These are phyloP conservation scores for Termitomyces sp. DNA, from an alignment of 768 basidiomycete genomes.

Conservation along the genomic window DNA sequence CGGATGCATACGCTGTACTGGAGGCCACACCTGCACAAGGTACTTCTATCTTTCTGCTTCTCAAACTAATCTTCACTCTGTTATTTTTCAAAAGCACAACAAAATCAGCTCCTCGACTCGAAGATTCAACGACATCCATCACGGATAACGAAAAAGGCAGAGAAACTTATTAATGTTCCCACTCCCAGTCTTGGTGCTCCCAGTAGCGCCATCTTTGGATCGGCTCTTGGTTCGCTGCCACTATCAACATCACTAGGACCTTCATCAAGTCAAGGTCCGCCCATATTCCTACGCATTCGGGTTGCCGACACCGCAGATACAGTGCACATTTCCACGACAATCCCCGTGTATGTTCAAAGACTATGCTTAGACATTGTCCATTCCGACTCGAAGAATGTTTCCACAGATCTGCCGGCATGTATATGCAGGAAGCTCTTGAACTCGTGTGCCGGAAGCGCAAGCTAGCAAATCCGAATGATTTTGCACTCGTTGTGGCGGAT, in stretches of 20 bases:
- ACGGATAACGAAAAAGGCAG: constrained; percentile 54
- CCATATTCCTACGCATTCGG: constrained; percentile 76
- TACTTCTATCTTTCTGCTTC: constrained; percentile 23
- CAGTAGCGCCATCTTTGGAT: constrained; percentile 42
- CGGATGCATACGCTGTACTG: constrained; percentile 84
- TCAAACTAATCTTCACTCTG: neutral
- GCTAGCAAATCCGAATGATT: constrained; percentile 67
- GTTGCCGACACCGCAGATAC: constrained; percentile 79
- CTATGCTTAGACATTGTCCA: neutral
- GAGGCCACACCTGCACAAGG: constrained; percentile 70
- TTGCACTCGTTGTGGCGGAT: constrained; percentile 69
- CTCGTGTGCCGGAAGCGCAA: constrained; percentile 69
- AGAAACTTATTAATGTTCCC: constrained; percentile 36
- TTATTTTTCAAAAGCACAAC: constrained; percentile 38
- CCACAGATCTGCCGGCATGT: constrained; percentile 83
- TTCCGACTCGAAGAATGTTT: neutral
- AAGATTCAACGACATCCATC: constrained; percentile 84
- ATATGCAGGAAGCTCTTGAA: constrained; percentile 94
- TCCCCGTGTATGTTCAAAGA: constrained; percentile 72
- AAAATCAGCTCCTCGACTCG: constrained; percentile 74
- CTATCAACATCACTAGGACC: constrained; percentile 67
- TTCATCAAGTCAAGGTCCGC: constrained; percentile 68
- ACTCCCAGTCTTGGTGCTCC: constrained; percentile 32
- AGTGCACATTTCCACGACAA: constrained; percentile 83
- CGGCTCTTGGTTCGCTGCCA: constrained; percentile 38